Conservation (phyloP, 140 eudicot genomes). For the Erigeron philadelphicus region DNA sequence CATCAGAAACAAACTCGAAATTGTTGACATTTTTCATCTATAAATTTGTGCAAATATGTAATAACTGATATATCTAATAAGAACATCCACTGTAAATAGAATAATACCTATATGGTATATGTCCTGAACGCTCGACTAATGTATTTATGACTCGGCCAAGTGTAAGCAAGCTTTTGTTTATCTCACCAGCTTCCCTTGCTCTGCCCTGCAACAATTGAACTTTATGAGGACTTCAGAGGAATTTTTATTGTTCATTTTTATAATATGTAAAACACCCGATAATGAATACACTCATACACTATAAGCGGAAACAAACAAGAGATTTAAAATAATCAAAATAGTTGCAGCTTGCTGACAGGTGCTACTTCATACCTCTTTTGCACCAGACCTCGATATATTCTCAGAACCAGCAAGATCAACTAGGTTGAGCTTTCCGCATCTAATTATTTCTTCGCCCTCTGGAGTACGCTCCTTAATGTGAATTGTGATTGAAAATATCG, state of each 20-base stretch:
- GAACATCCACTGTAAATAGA: neutral
- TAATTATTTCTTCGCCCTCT: constrained; percentile 92
- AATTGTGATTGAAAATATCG: constrained; percentile 82
- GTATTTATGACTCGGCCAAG: constrained; percentile 86
- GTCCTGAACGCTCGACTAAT: constrained; percentile 85
- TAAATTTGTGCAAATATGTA: neutral
- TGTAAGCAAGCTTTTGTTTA: constrained; percentile 84
- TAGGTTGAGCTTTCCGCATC: constrained; percentile 86
- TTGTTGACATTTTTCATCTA: neutral
- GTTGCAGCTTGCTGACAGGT: neutral
- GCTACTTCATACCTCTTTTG: constrained; percentile 61
- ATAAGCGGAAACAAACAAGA: neutral
- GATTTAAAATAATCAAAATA: neutral
- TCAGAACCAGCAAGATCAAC: constrained; percentile 99
- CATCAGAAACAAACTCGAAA: neutral
- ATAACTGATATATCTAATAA: neutral
- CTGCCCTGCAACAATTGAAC: constrained; percentile 49
- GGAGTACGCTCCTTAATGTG: constrained; percentile 92
- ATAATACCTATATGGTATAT: constrained; percentile 70
- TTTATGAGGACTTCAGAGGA: neutral
- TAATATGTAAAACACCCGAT: too few relatives aligned
- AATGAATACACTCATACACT: too few relatives aligned
- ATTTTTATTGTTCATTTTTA: neutral
- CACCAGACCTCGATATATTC: constrained; percentile 93
- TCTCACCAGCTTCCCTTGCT: constrained; percentile 96